Base-by-base conservation (phyloP, 2,329 filamentous ascomycete genomes). In the Allantophomopsis lycopodina region DNA sequence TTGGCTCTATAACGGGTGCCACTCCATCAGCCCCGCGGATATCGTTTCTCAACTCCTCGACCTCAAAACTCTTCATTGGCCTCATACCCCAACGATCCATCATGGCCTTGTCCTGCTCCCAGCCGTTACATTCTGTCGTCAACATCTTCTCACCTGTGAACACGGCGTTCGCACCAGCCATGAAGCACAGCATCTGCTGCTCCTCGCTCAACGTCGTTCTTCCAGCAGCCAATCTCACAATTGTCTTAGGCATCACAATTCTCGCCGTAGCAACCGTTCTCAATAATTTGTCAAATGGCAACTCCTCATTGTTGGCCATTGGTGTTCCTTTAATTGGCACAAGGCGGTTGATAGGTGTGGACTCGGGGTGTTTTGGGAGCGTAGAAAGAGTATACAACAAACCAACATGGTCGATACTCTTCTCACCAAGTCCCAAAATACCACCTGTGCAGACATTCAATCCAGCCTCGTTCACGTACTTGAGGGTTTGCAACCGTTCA, bases 81-180 rank as follows among this genome's bases (percentile, higher is more conserved):
- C 74, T 69, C 42, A 91, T 63, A 0, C 87, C 87, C 82, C 85
- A 94, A 38, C 76, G 71, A 2, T 78, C 73, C 62, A 94, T 93
- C 76, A 94, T 84, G 33, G 65, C 76, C 46, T 74, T 78, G 53
- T 94, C 87, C 60, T 93, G 83, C 46, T 91, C 85, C 83, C 84
- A 94, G 21, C 85, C 84, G 49, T 85, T 88, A 56, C 85, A 93
- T 42, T 87, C 83, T 0, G 87, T 94, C 4, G 87, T 94, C 61
- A 94, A 59, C 87, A 94, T 94, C 69, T 89, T 94, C 65, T 94
- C 87, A 7, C 87, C 87, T 0, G 87, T 94, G 56, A 94, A 94
- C 28, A 94, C 81, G n/a, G 87, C 87, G 52, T 94, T 94, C 1
- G 87, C 87, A 12, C 87, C 87, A 0, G 86, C 85, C 73, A 84